Percentiles rank a stretch among this genome's conserved stretches.
Conservation (phyloP, 306 rosid species). For the Quercus parvula region DNA sequence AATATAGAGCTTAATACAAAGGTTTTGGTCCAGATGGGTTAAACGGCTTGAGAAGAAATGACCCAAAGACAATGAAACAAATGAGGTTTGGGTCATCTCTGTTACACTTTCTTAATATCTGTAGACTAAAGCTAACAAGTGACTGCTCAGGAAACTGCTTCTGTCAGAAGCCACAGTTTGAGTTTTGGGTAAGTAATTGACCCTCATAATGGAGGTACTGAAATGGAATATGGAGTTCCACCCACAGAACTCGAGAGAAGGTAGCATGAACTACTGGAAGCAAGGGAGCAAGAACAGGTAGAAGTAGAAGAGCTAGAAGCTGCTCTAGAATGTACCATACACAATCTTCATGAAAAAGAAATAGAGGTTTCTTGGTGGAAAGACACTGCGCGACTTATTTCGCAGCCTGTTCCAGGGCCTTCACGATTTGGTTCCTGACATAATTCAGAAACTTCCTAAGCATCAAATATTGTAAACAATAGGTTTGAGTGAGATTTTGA, state of each 20-base stretch:
- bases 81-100: neutral
- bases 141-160: slow-evolving; percentile 20
- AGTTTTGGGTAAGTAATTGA: slow-evolving; percentile 49
- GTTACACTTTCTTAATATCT: slow-evolving; percentile 18
- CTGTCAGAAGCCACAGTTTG: slow-evolving; percentile 24
- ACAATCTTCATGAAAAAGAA: slow-evolving; percentile 59
- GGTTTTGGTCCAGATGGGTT: too few species aligned
- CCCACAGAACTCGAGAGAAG: slow-evolving; percentile 74
- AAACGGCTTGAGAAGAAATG: too few species aligned
- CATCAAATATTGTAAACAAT: slow-evolving; percentile 15
- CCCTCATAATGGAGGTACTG: slow-evolving; percentile 40
- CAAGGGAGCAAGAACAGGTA: slow-evolving; percentile 66
- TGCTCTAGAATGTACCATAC: slow-evolving; percentile 56
- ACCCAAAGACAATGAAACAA: too few species aligned
- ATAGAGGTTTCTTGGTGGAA: slow-evolving; percentile 70
- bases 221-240: slow-evolving; percentile 48
- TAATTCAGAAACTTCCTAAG: slow-evolving; percentile 32
- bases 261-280: slow-evolving; percentile 71
- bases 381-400: slow-evolving; percentile 51
- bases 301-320: slow-evolving; percentile 67
- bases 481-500: slow-evolving; percentile 16
- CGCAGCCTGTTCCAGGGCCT: slow-evolving; percentile 47
- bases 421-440: slow-evolving; percentile 45
- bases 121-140: slow-evolving; percentile 35
- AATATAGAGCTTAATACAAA: too few species aligned